These are phyloP conservation scores for Sporisorium scitamineum DNA, from an alignment of 1,284 basidiomycete species.

Conservation along the genomic window DNA sequence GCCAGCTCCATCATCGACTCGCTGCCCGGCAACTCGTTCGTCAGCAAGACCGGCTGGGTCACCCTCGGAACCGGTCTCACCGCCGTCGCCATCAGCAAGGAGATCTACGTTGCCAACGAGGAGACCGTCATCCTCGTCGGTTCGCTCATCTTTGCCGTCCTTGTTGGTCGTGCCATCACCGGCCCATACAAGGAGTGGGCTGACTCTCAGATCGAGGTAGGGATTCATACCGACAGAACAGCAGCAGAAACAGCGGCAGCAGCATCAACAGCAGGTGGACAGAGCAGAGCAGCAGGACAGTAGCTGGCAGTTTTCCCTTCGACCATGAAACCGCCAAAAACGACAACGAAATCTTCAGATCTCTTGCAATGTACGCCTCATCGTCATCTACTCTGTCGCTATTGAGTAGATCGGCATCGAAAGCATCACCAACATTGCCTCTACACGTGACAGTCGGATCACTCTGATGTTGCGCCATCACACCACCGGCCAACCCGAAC, in stretches of 20 bases:
- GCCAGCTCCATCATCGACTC: slow-evolving; percentile 91
- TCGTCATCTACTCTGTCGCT: too few species aligned
- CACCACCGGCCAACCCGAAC: not conserved
- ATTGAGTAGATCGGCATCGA: not conserved
- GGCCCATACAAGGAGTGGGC: slow-evolving; percentile 96
- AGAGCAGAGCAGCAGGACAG: not conserved
- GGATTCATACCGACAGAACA: slow-evolving; percentile 6
- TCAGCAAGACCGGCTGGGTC: slow-evolving; percentile 92
- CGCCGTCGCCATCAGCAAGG: slow-evolving; percentile 94
- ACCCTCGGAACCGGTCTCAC: slow-evolving; percentile 89
- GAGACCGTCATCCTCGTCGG: slow-evolving; percentile 76
- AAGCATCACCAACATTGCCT: not conserved
- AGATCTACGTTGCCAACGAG: slow-evolving; percentile 97
- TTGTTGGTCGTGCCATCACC: slow-evolving; percentile 82
- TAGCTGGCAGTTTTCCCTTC: not conserved
- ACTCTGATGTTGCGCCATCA: not conserved
- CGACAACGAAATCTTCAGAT: not conserved
- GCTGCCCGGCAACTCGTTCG: slow-evolving; percentile 89
- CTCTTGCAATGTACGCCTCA: not conserved
- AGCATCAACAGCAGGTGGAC: not conserved
- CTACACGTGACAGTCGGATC: not conserved
- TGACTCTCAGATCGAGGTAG: slow-evolving; percentile 64
- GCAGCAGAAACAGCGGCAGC: slow-evolving; percentile 3
- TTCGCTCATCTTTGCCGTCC: slow-evolving; percentile 82
- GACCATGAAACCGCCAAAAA: not conserved